phyloP scores from a whole-genome alignment of 805 yeast genomes.

The Candida boidinii region DNA sequence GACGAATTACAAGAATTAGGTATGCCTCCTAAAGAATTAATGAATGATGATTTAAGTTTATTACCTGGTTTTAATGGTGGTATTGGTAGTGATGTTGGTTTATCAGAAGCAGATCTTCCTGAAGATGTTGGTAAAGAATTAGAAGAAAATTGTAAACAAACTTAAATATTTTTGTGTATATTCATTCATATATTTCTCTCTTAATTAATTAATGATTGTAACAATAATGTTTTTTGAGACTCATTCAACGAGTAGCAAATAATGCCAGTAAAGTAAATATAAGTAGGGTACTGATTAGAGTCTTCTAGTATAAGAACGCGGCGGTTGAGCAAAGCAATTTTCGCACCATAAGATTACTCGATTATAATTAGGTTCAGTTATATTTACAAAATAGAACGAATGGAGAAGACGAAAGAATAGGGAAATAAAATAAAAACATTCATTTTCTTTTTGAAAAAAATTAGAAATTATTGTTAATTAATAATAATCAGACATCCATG shows the following conservation, averaged over 20 bases:
- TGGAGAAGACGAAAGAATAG: too few relatives aligned
- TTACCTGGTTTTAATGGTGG: conserved; percentile 37
- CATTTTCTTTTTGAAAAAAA: too few relatives aligned
- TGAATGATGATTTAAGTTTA: conserved; percentile 33
- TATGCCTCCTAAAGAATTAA: conserved; percentile 70
- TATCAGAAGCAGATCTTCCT: conserved; percentile 46
- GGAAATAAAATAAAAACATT: too few relatives aligned
- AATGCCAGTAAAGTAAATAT: too few relatives aligned
- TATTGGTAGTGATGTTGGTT: conserved; percentile 29
- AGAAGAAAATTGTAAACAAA: conserved; percentile 50
- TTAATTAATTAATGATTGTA: background rate
- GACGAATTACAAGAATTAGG: conserved; percentile 70
- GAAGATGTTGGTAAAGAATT: conserved; percentile 41
- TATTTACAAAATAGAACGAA: too few relatives aligned
- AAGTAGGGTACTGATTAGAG: too few relatives aligned
- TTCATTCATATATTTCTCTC: background rate
- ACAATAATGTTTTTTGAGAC: background rate
- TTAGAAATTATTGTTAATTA: too few relatives aligned
- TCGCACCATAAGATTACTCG: too few relatives aligned
- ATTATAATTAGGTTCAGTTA: too few relatives aligned
- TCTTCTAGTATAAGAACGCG: too few relatives aligned
- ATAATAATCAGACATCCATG: conserved; percentile 88
- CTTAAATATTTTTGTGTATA: background rate
- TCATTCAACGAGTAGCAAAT: too few relatives aligned
- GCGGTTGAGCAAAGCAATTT: too few relatives aligned